phyloP scores from a whole-genome alignment of 139 green algal species.

The Ostreobium quekettii region DNA sequence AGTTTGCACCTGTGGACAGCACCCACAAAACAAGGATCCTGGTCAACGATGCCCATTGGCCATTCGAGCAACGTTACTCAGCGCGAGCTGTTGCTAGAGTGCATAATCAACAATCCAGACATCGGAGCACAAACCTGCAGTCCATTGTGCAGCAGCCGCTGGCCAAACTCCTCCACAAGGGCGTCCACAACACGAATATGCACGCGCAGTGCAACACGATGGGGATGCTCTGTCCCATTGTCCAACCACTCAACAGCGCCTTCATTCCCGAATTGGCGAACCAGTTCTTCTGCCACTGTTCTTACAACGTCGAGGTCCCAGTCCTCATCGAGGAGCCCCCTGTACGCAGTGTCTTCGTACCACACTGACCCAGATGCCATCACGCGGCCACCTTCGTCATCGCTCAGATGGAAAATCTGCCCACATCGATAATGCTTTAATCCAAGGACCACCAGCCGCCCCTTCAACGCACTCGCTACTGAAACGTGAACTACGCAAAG shows the following conservation, averaged over 20 bases:
- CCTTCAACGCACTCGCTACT: no score
- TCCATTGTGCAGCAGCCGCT: conserved; percentile 18
- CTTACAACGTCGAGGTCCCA: conserved; percentile 60
- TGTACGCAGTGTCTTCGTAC: conserved; percentile 72
- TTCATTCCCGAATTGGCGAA: background rate
- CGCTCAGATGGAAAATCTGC: conserved; percentile 61
- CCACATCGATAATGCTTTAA: no score
- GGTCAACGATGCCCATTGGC: no score
- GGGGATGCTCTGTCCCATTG: conserved; percentile 74
- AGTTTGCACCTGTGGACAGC: conserved; percentile 31
- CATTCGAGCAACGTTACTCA: background rate
- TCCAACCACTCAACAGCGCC: conserved; percentile 52
- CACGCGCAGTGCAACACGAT: conserved; percentile 69
- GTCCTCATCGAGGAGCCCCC: conserved; percentile 46
- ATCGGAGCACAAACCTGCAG: conserved; percentile 17
- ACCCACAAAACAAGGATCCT: no score
- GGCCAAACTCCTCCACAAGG: conserved; percentile 21
- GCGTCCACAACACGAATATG: conserved; percentile 30
- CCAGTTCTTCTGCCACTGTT: conserved; percentile 1
- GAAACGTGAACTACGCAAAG: no score
- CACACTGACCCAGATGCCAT: conserved; percentile 45
- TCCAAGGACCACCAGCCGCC: no score
- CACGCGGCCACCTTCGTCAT: conserved; percentile 35
- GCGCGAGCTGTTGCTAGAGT: background rate
- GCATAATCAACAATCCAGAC: background rate